phyloP scores from a whole-genome alignment of 2,329 filamentous ascomycete species.

The Phoma sp. region DNA sequence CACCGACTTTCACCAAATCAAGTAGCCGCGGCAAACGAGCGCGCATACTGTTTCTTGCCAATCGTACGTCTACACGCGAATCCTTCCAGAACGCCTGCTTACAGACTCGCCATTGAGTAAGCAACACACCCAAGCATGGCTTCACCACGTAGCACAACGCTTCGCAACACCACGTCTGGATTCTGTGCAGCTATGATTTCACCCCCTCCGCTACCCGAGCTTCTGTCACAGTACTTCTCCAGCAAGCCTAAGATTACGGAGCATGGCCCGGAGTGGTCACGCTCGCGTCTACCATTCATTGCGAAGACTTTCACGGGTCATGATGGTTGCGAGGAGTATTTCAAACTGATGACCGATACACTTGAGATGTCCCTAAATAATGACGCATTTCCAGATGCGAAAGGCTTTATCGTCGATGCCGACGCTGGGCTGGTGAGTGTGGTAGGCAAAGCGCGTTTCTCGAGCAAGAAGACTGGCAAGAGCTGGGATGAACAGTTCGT shows the following conservation, averaged over 20 bases:
- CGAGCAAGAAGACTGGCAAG: slow-evolving; percentile 50
- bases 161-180: slow-evolving; percentile 33
- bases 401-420: slow-evolving; percentile 49
- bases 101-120: not conserved
- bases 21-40: not conserved
- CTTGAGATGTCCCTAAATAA: slow-evolving; percentile 43
- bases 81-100: not conserved
- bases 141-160: slow-evolving; percentile 20
- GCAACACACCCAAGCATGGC: slow-evolving; percentile 17
- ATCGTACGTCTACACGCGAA: not conserved
- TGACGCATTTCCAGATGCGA: slow-evolving; percentile 44
- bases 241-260: slow-evolving; percentile 48
- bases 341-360: slow-evolving; percentile 42
- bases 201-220: slow-evolving; percentile 31
- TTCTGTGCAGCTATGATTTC: slow-evolving; percentile 43
- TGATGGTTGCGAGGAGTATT: slow-evolving; percentile 50
- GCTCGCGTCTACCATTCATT: slow-evolving; percentile 49
- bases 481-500: slow-evolving; percentile 53
- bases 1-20: not conserved
- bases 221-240: slow-evolving; percentile 40
- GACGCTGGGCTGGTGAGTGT: slow-evolving; percentile 48
- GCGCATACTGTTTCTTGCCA: not conserved
- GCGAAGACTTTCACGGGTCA: slow-evolving; percentile 46
- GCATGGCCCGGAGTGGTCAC: slow-evolving; percentile 52
- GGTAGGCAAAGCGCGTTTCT: slow-evolving; percentile 45